A percentile compares a stretch with the other conserved stretches of the same genome.
Evolutionary conservation across 2,329 filamentous ascomycete genomes (phyloP).

Genomic region (Neonectria magnoliae): DNA sequence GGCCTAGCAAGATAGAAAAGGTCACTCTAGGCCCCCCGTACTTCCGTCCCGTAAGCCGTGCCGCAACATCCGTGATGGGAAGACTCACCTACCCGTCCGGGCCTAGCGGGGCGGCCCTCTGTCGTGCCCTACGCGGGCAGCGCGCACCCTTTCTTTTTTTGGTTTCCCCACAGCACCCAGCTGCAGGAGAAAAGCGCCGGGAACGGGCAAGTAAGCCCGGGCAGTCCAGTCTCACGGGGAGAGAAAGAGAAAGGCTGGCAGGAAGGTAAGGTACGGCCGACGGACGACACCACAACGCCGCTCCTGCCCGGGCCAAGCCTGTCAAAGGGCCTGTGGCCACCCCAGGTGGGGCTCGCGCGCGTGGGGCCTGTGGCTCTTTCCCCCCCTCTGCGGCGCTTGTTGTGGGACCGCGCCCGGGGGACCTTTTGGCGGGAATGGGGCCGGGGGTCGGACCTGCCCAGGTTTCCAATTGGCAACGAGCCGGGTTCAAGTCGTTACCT

Average conservation of each 20-base stretch:
- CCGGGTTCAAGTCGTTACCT: slow-evolving; percentile 12
- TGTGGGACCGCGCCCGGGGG: slow-evolving; percentile 39
- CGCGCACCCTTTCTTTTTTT: slow-evolving; percentile 7
- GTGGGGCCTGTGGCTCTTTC: not conserved
- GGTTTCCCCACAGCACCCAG: slow-evolving; percentile 19
- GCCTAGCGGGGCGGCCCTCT: slow-evolving; percentile 31
- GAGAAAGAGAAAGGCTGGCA: not conserved
- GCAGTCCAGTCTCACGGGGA: too few relatives aligned
- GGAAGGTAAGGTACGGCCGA: slow-evolving; percentile 2
- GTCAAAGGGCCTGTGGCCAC: slow-evolving; percentile 11
- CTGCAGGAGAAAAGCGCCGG: too few relatives aligned
- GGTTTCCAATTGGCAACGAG: slow-evolving; percentile 25
- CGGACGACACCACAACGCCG: not conserved
- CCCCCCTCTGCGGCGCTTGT: slow-evolving; percentile 33
- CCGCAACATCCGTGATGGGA: slow-evolving; percentile 29
- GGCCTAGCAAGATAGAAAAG: not conserved
- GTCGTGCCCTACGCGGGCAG: slow-evolving; percentile 1
- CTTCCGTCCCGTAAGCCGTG: slow-evolving; percentile 21
- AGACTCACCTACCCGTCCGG: slow-evolving; percentile 38
- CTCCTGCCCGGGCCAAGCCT: slow-evolving; percentile 6
- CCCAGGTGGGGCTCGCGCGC: slow-evolving; percentile 23
- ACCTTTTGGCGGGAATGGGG: slow-evolving; percentile 43
- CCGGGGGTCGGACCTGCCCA: slow-evolving; percentile 29
- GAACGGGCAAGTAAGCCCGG: not conserved
- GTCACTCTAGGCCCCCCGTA: not conserved